Evolutionary conservation across 169 alveolate genomes (phyloP), one percentile per base, ranked within the genome.

Genomic region (Cryptosporidium sp.): DNA sequence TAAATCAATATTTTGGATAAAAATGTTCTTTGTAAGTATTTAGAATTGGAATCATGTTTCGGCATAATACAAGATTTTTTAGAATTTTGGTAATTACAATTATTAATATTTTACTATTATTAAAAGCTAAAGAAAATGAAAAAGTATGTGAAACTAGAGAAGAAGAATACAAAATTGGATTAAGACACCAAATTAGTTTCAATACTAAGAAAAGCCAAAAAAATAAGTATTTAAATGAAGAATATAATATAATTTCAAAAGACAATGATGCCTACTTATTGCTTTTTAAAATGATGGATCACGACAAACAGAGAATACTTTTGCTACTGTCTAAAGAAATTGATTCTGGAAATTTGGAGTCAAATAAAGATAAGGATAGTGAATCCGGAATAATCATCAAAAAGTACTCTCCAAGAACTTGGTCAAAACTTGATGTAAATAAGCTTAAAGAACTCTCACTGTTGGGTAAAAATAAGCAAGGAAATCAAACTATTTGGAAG

Each of bases 211-310:
- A 10, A 29, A 6, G 7, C 18, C 29, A 10, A 69, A 14, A 69
- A 23, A 31, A 12, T 12, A 5, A 21, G 0, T 18, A 33, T n/a
- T 2, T 18, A 43, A 21, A 55, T 51, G 29, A 14, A 26, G 29
- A 35, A 59, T 59, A 51, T 41, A 39, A 21, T 31, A 39, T 59
- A 18, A 73, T 73, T 58, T 50, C 86, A 16, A 73, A 73, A 35
- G 86, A 73, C 52, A 73, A 73, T 41, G 55, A 73, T 33, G 70
- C 86, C 12, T 73, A 73, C 51, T 26, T 73, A 23, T 18, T 73
- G 21, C 39, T 73, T 23, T 73, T 73, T 51, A 73, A 39, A 58
- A 37, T 73, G 58, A 37, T 59, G 29, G 58, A 55, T 39, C 48
- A 29, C 33, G 86, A 73, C n/a, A 73, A 73, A 35, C 45, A 55